Evolutionary conservation across 1,284 basidiomycete genomes (phyloP).

Genomic region (Cutaneotrichosporon sp.): DNA sequence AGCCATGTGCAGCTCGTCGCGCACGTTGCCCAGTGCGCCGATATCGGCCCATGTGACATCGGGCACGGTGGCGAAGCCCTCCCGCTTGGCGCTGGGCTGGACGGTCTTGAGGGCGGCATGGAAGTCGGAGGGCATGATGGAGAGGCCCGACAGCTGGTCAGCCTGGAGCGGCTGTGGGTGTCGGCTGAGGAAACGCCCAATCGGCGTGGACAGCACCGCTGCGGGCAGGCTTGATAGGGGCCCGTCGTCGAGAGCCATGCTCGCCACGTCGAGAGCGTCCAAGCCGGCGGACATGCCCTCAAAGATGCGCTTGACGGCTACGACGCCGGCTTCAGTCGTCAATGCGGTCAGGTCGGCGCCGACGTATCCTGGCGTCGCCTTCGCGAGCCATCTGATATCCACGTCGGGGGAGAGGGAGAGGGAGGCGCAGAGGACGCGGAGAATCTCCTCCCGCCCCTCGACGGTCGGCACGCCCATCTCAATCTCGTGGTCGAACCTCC

Average conservation of each 20-base stretch:
- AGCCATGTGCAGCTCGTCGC: constrained; percentile 93
- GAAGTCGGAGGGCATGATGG: constrained; percentile 78
- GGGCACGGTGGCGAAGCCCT: constrained; percentile 95
- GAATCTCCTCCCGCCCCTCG: constrained; percentile 77
- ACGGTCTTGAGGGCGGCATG: constrained; percentile 70
- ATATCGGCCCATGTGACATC: constrained; percentile 93
- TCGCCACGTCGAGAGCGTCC: constrained; percentile 17
- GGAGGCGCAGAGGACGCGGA: constrained; percentile 57
- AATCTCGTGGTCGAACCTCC: constrained; percentile 95
- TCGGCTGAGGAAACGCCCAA: constrained; percentile 79
- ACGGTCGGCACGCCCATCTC: constrained; percentile 95
- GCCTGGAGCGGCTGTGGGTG: constrained; percentile 73
- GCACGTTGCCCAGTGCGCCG: constrained; percentile 77
- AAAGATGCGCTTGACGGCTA: constrained; percentile 95
- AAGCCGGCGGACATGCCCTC: constrained; percentile 63
- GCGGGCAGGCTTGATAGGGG: constrained; percentile 36
- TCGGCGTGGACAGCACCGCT: constrained; percentile 60
- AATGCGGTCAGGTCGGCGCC: constrained; percentile 89
- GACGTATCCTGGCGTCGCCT: constrained; percentile 93
- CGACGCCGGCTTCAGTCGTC: constrained; percentile 88
- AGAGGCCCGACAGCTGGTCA: constrained; percentile 70
- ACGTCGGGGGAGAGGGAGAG: constrained; percentile 38
- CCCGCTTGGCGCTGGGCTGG: constrained; percentile 92
- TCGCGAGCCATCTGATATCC: constrained; percentile 59
- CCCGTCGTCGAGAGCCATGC: constrained; percentile 34